Evolutionary conservation across 495 filamentous ascomycete species (phyloP), one percentile per base, ranked within the genome.

Genomic region (Lepraria neglecta): DNA sequence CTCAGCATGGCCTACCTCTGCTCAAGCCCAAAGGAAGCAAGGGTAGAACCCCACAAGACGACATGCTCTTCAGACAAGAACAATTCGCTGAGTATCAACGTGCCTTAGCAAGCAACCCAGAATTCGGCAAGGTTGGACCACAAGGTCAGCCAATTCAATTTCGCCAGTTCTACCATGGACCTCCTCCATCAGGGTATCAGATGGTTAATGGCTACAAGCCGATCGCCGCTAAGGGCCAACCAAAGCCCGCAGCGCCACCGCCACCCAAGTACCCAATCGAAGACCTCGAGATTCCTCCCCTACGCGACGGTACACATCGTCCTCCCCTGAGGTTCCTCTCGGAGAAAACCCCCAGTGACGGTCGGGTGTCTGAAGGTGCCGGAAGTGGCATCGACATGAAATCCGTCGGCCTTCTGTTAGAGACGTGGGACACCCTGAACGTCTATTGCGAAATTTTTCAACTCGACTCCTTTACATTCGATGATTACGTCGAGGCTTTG

Each of bases 381-480:
- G 62, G 48, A 53, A 61, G 50, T 5, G 84, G 85, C 44, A 83
- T 96, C 58, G 74, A 82, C 17, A 90, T 91, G 82, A 82, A 87
- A 67, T 90, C 89, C 3, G 83, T 95, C 11, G 90, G 90, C 1
- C 78, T 82, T 14, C 76, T 97, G 11, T 75, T 97, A 31, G 91
- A 96, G 72, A 90, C 87, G 0, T 98, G 95, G 95, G 88, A 95
- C 63, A 96, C 92, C 6, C 79, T 98, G 28, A 97, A 96, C 68
- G 92, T 97, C 38, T 96, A 95, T 69, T 95, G 90, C 67, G 89
- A 96, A 68, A 86, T 96, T 11, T 95, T 90, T 67, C 83, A 88
- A 64, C 79, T 98, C 27, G 94, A 98, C 70, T 97, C 92, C 0
- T 98, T 97, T 68, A 97, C 92, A 0, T 92, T 98, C 67, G 94